phyloP scores from a whole-genome alignment of 148 eudicot species.

The Bassia scoparia region DNA sequence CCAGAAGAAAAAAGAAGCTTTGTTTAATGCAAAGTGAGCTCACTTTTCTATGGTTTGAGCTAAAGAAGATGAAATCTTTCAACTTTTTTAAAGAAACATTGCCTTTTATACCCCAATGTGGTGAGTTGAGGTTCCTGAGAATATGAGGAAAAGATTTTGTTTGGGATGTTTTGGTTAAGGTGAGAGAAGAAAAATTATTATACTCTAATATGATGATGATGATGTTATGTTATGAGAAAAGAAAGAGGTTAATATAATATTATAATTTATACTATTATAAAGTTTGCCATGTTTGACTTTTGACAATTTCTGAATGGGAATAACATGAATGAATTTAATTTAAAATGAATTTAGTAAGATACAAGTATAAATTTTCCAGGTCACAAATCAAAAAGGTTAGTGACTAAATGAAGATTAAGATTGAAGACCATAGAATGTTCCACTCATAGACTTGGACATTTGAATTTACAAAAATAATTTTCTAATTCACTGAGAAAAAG shows the following conservation, averaged over 20 bases:
- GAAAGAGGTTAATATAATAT: background rate
- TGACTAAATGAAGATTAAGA: too few relatives aligned
- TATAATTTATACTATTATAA: background rate
- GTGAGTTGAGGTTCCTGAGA: background rate
- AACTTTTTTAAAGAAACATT: background rate
- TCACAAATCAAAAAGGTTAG: too few relatives aligned
- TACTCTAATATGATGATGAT: background rate
- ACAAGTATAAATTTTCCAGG: too few relatives aligned
- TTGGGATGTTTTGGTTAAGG: background rate
- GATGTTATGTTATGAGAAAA: background rate
- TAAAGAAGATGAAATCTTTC: background rate
- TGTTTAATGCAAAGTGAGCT: constrained; percentile 5
- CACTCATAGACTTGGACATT: too few relatives aligned
- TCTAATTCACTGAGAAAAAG: too few relatives aligned
- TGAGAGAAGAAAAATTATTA: background rate
- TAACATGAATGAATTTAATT: too few relatives aligned
- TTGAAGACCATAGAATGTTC: too few relatives aligned
- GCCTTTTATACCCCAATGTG: background rate
- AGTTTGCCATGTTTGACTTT: constrained; percentile 20
- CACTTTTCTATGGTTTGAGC: background rate
- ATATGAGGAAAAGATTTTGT: background rate
- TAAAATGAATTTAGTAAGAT: too few relatives aligned
- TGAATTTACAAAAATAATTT: too few relatives aligned
- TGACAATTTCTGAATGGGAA: background rate
- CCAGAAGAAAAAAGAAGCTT: background rate